These are phyloP conservation scores for Leccinum variabile DNA, from an alignment of 1,284 basidiomycete genomes.

Conservation along the genomic window DNA sequence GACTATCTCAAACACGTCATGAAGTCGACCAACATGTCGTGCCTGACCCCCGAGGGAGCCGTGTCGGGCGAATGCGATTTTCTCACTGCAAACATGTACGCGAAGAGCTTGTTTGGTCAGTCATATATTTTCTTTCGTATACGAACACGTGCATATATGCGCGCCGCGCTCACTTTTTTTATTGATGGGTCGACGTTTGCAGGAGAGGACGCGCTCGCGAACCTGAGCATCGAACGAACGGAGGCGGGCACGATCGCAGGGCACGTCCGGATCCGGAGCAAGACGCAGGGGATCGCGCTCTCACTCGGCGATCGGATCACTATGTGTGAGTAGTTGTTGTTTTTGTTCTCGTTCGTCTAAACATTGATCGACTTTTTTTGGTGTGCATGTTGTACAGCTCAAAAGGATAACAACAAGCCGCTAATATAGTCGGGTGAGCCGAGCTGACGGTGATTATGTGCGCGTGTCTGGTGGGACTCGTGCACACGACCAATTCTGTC, in stretches of 20 bases:
- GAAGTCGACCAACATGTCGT: constrained; percentile 85
- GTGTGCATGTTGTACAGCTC: not conserved
- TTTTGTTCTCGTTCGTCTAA: not conserved
- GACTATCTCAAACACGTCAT: constrained; percentile 79
- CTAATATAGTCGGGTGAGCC: not conserved
- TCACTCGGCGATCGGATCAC: constrained; percentile 92
- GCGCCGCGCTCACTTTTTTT: not conserved
- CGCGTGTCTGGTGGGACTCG: not conserved
- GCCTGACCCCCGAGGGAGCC: constrained; percentile 80
- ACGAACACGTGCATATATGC: not conserved
- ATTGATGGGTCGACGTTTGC: not conserved
- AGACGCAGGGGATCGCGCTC: constrained; percentile 94
- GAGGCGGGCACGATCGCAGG: constrained; percentile 82
- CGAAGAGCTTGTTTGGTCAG: constrained; percentile 73
- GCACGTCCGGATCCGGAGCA: constrained; percentile 90
- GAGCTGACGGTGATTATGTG: not conserved
- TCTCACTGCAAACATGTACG: constrained; percentile 83
- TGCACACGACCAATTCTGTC: not conserved
- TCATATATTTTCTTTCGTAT: not conserved
- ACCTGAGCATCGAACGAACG: constrained; percentile 90
- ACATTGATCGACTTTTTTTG: not conserved
- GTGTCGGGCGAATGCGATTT: constrained; percentile 83
- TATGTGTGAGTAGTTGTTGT: constrained; percentile 56
- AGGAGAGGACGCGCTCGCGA: constrained; percentile 97
- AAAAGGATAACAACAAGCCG: not conserved